Conservation (phyloP, 352 stramenopile genomes). For the Pythium rishiriense region DNA sequence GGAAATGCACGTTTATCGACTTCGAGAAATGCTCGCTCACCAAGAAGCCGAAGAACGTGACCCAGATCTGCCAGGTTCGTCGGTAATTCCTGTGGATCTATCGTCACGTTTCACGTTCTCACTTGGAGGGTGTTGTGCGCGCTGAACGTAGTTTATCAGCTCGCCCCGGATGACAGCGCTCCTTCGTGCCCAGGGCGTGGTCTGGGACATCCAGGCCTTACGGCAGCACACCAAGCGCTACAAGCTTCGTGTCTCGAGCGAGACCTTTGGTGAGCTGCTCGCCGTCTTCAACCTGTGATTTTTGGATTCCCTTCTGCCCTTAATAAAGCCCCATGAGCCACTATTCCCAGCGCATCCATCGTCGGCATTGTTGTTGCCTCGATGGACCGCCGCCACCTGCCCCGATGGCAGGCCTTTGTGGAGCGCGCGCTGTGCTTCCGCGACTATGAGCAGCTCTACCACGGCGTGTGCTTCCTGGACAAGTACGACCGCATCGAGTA, state of each 20-base stretch:
- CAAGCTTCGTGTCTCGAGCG: constrained; percentile 47
- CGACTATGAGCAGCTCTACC: constrained; percentile 40
- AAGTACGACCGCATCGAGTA: constrained; percentile 40
- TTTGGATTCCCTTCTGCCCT: neutral
- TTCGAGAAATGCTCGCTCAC: constrained; percentile 75
- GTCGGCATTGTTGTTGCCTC: constrained; percentile 21
- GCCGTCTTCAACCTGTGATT: constrained; percentile 47
- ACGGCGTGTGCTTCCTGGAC: constrained; percentile 50
- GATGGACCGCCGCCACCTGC: constrained; percentile 44
- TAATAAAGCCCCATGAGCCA: constrained; percentile 13
- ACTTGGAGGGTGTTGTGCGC: too few species aligned
- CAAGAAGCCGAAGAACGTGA: constrained; percentile 78
- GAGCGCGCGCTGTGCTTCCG: constrained; percentile 33
- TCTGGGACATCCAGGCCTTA: constrained; percentile 40
- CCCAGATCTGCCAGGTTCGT: constrained; percentile 68
- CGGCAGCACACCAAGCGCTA: constrained; percentile 66
- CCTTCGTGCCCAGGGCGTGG: constrained; percentile 43
- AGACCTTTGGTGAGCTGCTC: constrained; percentile 46
- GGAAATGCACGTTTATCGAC: constrained; percentile 69
- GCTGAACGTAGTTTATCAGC: constrained; percentile 68
- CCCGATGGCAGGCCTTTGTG: constrained; percentile 43
- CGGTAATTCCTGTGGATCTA: neutral
- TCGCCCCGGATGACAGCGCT: constrained; percentile 61
- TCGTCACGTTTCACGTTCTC: neutral
- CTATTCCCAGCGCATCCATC: constrained; percentile 12